A percentile compares a stretch with the other conserved stretches of the same genome.
phyloP scores from a whole-genome alignment of 1,139 yeast genomes.

The Suhomyces kunorum region DNA sequence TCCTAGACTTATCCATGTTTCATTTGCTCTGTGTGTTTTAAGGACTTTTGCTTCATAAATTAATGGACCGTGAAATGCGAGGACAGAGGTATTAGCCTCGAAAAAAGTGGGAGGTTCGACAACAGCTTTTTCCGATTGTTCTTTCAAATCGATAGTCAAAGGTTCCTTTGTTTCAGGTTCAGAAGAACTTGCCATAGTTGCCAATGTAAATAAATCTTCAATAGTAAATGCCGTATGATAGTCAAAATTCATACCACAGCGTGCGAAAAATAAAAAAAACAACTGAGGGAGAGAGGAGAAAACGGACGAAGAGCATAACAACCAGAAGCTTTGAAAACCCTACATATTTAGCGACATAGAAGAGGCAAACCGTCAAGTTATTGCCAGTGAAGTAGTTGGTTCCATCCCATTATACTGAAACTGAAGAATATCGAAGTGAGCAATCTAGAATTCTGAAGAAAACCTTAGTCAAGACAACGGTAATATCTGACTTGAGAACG shows the following conservation, averaged over 20 bases:
- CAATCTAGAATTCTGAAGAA: too few species aligned
- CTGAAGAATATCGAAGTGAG: too few species aligned
- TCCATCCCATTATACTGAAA: too few species aligned
- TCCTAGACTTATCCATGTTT: conserved; percentile 43
- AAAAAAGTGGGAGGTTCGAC: conserved; percentile 11
- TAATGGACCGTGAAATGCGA: conserved; percentile 90
- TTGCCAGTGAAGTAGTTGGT: too few species aligned
- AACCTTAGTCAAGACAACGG: too few species aligned
- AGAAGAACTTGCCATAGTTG: conserved; percentile 2
- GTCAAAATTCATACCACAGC: conserved; percentile 2
- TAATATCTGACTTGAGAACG: not conserved
- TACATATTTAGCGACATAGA: not conserved
- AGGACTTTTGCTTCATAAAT: conserved; percentile 85
- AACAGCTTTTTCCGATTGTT: not conserved
- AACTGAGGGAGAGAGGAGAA: conserved; percentile 11
- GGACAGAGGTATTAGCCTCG: conserved; percentile 50
- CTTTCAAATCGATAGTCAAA: not conserved
- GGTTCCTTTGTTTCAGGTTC: conserved; percentile 1
- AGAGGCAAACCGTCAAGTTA: too few species aligned
- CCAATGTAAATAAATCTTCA: conserved; percentile 3
- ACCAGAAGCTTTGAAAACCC: not conserved
- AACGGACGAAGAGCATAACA: conserved; percentile 1
- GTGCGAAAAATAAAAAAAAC: conserved; percentile 11
- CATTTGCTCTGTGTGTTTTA: conserved; percentile 59
- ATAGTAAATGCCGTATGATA: conserved; percentile 2